phyloP scores from a whole-genome alignment of 2,329 filamentous ascomycete species.

The Aspergillus ruber region DNA sequence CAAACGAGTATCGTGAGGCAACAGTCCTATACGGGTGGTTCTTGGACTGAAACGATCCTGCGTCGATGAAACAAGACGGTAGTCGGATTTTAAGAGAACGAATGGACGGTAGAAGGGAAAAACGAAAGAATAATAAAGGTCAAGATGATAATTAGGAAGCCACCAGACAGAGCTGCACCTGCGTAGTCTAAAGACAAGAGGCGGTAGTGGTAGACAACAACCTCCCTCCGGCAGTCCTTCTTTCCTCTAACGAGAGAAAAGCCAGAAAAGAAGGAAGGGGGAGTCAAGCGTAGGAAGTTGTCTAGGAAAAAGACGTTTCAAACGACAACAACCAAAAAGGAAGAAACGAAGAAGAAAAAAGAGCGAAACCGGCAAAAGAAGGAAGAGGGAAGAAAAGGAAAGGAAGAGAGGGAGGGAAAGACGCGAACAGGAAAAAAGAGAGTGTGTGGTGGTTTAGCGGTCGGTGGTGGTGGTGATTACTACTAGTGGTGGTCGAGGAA shows the following conservation, averaged over 20 bases:
- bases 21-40: neutral
- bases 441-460: constrained; percentile 21
- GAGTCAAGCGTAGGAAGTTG: neutral
- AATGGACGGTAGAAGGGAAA: neutral
- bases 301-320: too few relatives aligned
- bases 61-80: neutral
- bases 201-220: neutral
- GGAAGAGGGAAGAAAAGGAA: constrained; percentile 8
- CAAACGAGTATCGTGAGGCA: neutral
- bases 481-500: constrained; percentile 20
- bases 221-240: constrained; percentile 8
- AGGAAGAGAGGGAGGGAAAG: constrained; percentile 21
- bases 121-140: neutral
- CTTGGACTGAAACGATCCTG: neutral
- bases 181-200: neutral
- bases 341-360: constrained; percentile 12
- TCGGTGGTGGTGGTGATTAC: constrained; percentile 24
- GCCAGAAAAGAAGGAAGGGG: constrained; percentile 19
- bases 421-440: constrained; percentile 17
- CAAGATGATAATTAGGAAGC: constrained; percentile 7
- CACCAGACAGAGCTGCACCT: constrained; percentile 1
- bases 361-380: constrained; percentile 14
- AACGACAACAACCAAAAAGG: constrained; percentile 6
- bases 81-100: neutral
- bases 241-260: constrained; percentile 23